A percentile compares a stretch with the other conserved stretches of the same genome.
Evolutionary conservation across 768 basidiomycete genomes (phyloP).

Genomic region (Auricularia sp.): DNA sequence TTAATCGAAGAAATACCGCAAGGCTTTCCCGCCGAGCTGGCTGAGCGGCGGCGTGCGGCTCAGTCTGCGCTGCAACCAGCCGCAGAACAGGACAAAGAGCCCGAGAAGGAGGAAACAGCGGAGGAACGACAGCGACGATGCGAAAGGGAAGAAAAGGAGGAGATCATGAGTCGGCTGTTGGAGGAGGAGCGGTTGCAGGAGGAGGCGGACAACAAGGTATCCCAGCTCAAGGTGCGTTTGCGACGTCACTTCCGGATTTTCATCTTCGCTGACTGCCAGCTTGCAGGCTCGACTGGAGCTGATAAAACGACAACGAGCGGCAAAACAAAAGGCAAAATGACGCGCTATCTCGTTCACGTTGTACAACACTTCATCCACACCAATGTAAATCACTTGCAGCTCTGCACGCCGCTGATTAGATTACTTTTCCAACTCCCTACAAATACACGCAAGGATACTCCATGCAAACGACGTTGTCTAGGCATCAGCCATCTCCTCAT

Average conservation of each 20-base stretch:
- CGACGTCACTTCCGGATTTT: neutral
- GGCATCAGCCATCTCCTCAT: neutral
- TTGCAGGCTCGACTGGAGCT: neutral
- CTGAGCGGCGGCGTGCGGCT: neutral
- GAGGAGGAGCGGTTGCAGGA: slow-evolving; percentile 84
- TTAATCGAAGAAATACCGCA: slow-evolving; percentile 34
- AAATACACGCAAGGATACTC: too few relatives aligned
- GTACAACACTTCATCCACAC: too few relatives aligned
- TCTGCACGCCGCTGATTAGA: too few relatives aligned
- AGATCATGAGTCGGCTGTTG: slow-evolving; percentile 76
- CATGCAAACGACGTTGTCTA: neutral
- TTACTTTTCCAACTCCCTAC: too few relatives aligned
- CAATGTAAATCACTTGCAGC: too few relatives aligned
- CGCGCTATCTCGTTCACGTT: too few relatives aligned
- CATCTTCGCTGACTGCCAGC: neutral
- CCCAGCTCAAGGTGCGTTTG: slow-evolving; percentile 39
- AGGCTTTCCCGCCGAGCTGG: slow-evolving; percentile 33
- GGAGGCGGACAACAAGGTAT: slow-evolving; percentile 72
- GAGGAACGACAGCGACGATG: slow-evolving; percentile 12
- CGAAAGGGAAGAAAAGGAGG: slow-evolving; percentile 41
- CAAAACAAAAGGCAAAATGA: neutral
- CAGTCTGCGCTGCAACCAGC: slow-evolving; percentile 4
- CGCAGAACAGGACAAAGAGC: slow-evolving; percentile 17
- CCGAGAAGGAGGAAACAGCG: slow-evolving; percentile 14
- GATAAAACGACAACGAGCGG: slow-evolving; percentile 1